Evolutionary conservation across 2,329 filamentous ascomycete genomes (phyloP).

Genomic region (Hysterium pulicare): DNA sequence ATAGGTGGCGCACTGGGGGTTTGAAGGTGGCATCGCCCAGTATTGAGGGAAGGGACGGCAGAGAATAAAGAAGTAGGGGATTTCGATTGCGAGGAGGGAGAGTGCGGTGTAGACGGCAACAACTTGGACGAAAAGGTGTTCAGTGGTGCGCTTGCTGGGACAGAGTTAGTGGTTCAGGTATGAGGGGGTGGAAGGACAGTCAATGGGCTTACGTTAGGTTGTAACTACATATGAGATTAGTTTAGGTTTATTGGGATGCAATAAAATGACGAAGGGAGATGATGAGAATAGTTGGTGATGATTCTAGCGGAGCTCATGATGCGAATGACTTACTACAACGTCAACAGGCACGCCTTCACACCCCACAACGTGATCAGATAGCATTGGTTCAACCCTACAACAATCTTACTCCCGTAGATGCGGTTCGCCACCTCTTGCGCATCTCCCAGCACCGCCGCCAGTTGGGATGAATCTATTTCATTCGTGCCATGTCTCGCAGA

Average conservation of each 20-base stretch:
- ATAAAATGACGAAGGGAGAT: not conserved
- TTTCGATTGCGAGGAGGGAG: conserved; percentile 52
- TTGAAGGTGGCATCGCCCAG: conserved; percentile 55
- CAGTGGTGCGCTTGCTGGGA: not conserved
- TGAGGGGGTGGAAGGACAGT: not conserved
- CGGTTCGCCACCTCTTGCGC: conserved; percentile 27
- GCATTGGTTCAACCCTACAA: conserved; percentile 31
- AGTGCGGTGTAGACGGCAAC: conserved; percentile 47
- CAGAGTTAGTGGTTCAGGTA: not conserved
- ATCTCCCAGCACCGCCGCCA: conserved; percentile 7
- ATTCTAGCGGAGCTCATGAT: not conserved
- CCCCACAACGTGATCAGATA: conserved; percentile 12
- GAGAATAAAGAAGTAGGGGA: conserved; percentile 52
- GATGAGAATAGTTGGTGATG: not conserved
- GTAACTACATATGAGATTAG: not conserved
- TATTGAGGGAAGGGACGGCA: conserved; percentile 56
- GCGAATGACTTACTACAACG: not conserved
- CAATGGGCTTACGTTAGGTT: not conserved
- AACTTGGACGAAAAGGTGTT: conserved; percentile 40
- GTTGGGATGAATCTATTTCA: conserved; percentile 6
- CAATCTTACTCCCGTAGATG: conserved; percentile 36
- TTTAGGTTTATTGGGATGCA: too few species aligned
- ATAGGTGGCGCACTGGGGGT: conserved; percentile 56
- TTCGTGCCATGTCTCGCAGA: conserved; percentile 11
- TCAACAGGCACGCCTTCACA: conserved; percentile 3